Evolutionary conservation across 106 monocot genomes (phyloP), one percentile per base, ranked within the genome.

Genomic region (Chionographis japonica): DNA sequence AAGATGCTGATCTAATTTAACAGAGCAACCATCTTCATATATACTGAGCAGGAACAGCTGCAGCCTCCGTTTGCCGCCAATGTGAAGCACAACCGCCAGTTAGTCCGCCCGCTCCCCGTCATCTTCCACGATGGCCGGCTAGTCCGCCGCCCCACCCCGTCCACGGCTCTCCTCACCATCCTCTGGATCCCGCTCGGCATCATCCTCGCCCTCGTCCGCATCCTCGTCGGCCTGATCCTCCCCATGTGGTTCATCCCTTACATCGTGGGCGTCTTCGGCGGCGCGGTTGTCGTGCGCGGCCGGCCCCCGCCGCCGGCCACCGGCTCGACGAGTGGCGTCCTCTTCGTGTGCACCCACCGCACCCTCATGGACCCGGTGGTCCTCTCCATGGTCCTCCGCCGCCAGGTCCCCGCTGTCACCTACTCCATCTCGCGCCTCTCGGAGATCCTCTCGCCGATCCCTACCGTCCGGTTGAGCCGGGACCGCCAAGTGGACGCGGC

Each of bases 331-430:
- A 18, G 38, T 58, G 94, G 97, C n/a, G 78, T 87, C 71, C 90
- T 98, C 42, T 98, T 87, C 75, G 97, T 92, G 12, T 98, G 97
- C 83, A 98, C 92, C 61, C 97, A 98, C 81, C 86, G 97, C 58
- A 90, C 92, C 35, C 89, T 98, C 46, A 92, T 98, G 97, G 97
- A 98, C 78, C 97, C 97, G 0, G 92, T 98, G 14, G 88, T 84
- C 5, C 92, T 98, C 69, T 84, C 97, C 61, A 74, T 75, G 37
- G 89, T 85, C 37, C 84, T 98, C 12, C 72, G 80, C 37, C 92
- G 97, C 54, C 18, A 55, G n/a, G 68, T 98, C 61, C 76, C 97
- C 2, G 97, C 97, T 15, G 89, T 92, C 72, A 98, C 97, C 56
- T 98, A 98, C 78, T 98, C 97, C 73, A 79, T 98, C 65, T 98